These are phyloP conservation scores for Penicillium alfredii DNA, from an alignment of 495 filamentous ascomycete genomes.

Conservation along the genomic window DNA sequence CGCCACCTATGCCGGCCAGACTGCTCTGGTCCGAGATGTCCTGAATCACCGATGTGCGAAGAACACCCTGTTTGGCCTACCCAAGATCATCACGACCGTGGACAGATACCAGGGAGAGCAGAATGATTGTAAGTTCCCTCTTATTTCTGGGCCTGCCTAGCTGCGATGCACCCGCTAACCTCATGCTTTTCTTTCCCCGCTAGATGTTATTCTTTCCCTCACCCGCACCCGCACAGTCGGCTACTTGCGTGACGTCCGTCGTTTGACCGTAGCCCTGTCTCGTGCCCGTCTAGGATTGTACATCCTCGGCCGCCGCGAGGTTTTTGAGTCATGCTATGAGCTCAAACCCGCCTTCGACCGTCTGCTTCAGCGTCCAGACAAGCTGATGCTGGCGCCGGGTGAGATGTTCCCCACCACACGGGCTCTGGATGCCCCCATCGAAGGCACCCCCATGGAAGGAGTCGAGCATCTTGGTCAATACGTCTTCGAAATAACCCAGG, in stretches of 20 bases:
- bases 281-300: constrained; percentile 89
- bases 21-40: constrained; percentile 84
- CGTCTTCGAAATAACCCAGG: constrained; percentile 92
- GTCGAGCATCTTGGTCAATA: constrained; percentile 96
- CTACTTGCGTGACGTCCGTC: constrained; percentile 88
- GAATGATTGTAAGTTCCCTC: constrained; percentile 77
- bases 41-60: constrained; percentile 76
- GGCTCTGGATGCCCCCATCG: constrained; percentile 50
- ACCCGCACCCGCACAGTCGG: constrained; percentile 85
- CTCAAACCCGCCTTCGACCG: constrained; percentile 78
- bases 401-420: constrained; percentile 78
- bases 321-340: constrained; percentile 87
- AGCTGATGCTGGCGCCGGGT: constrained; percentile 70
- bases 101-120: constrained; percentile 99
- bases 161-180: no score
- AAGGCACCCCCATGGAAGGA: constrained; percentile 68
- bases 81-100: constrained; percentile 85
- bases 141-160: no score
- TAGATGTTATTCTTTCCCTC: constrained; percentile 88
- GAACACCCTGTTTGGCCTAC: constrained; percentile 83
- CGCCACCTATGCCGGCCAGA: constrained; percentile 92
- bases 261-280: constrained; percentile 93
- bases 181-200: not conserved
- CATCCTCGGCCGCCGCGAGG: constrained; percentile 80
- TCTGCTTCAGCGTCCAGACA: constrained; percentile 64